Conservation (phyloP, 495 filamentous ascomycete species). For the Aspergillus conjunctus region DNA sequence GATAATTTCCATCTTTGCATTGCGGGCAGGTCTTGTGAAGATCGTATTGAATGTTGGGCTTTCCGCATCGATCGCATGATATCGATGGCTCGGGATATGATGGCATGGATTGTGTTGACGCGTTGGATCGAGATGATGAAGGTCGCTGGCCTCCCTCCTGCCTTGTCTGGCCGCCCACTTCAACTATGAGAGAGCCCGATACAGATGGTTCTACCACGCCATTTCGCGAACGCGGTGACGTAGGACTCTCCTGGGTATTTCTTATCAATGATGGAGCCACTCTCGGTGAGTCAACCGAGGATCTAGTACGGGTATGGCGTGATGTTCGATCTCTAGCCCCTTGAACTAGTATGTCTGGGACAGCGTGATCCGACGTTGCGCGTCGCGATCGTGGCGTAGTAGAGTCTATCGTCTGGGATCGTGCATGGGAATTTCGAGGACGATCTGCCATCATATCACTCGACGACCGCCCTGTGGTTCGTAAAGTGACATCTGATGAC, state of each 20-base stretch:
- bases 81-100: slow-evolving; percentile 70
- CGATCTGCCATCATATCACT: slow-evolving; percentile 47
- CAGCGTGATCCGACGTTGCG: slow-evolving; percentile 41
- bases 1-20: slow-evolving; percentile 70
- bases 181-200: slow-evolving; percentile 27
- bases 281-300: slow-evolving; percentile 25
- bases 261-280: slow-evolving; percentile 17
- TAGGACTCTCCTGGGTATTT: slow-evolving; percentile 18
- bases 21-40: slow-evolving; percentile 75
- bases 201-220: slow-evolving; percentile 21
- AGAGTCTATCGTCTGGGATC: slow-evolving; percentile 30
- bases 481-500: slow-evolving; percentile 40
- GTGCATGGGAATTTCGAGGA: slow-evolving; percentile 32
- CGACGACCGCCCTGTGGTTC: slow-evolving; percentile 42
- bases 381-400: slow-evolving; percentile 36
- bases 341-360: slow-evolving; percentile 36
- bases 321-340: slow-evolving; percentile 33
- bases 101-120: slow-evolving; percentile 21
- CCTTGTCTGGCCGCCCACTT: slow-evolving; percentile 27
- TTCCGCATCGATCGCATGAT: slow-evolving; percentile 67
- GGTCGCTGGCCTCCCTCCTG: slow-evolving; percentile 36
- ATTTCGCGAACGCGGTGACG: slow-evolving; percentile 3
- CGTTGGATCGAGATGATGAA: slow-evolving; percentile 38
- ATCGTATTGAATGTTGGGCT: slow-evolving; percentile 71
- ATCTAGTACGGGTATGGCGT: slow-evolving; percentile 27